Percentiles rank a stretch among this genome's conserved stretches.
Conservation (phyloP, 1,284 basidiomycete genomes). For the Cryptococcus neoformans region DNA sequence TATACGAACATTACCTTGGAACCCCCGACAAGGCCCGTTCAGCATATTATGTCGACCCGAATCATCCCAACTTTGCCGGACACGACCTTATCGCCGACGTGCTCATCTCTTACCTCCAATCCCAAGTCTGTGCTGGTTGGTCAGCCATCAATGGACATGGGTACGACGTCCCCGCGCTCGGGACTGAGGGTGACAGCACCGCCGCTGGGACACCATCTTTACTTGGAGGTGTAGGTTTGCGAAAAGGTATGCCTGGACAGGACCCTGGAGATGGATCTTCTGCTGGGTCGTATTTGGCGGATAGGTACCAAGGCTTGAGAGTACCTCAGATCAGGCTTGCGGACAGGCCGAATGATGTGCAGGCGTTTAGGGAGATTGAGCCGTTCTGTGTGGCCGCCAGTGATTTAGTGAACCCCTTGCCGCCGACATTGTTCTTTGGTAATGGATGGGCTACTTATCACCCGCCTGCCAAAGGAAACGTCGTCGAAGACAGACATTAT, state of each 20-base stretch:
- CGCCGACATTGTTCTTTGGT: slow-evolving; percentile 81
- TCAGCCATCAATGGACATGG: slow-evolving; percentile 62
- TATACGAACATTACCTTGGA: slow-evolving; percentile 77
- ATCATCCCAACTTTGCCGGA: slow-evolving; percentile 74
- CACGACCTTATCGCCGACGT: slow-evolving; percentile 83
- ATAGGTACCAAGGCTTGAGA: slow-evolving; percentile 36
- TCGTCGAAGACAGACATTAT: slow-evolving; percentile 65
- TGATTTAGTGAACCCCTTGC: slow-evolving; percentile 90
- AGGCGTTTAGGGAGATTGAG: slow-evolving; percentile 73
- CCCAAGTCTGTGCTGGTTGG: slow-evolving; percentile 83
- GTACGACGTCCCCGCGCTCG: slow-evolving; percentile 58
- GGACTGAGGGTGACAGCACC: slow-evolving; percentile 44
- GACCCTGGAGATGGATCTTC: slow-evolving; percentile 22
- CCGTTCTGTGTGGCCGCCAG: slow-evolving; percentile 91
- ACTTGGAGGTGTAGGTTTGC: slow-evolving; percentile 40
- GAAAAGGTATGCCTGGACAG: slow-evolving; percentile 42
- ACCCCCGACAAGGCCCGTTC: slow-evolving; percentile 65
- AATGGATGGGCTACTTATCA: slow-evolving; percentile 81
- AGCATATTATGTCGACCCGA: slow-evolving; percentile 70
- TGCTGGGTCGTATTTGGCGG: slow-evolving; percentile 14
- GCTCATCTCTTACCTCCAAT: slow-evolving; percentile 79
- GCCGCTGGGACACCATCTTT: slow-evolving; percentile 30
- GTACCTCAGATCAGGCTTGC: slow-evolving; percentile 72
- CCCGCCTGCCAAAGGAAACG: slow-evolving; percentile 55
- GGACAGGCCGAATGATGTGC: slow-evolving; percentile 61